A percentile compares a stretch with the other conserved stretches of the same genome.
These are phyloP conservation scores for Epichloe hybrida DNA, from an alignment of 2,329 filamentous ascomycete genomes.

Conservation along the genomic window DNA sequence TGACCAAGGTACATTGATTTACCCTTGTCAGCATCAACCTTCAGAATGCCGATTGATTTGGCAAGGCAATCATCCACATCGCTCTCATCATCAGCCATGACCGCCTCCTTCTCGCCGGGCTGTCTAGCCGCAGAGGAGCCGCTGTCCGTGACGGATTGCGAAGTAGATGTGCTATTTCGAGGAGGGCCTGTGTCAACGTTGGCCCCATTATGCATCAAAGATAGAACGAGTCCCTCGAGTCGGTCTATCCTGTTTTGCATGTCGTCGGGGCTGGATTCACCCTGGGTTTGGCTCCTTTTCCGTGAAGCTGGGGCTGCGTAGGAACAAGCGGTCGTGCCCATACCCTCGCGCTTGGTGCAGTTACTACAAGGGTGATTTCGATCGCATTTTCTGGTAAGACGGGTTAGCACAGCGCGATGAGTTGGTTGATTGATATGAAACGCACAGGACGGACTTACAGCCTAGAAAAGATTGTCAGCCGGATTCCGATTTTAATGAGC, in stretches of 20 bases:
- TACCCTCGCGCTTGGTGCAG: constrained; percentile 80
- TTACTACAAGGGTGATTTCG: constrained; percentile 85
- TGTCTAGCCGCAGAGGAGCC: constrained; percentile 30
- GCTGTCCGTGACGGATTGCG: constrained; percentile 28
- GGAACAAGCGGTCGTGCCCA: constrained; percentile 66
- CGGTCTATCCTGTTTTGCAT: constrained; percentile 98
- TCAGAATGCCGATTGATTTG: constrained; percentile 67
- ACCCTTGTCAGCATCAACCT: constrained; percentile 63
- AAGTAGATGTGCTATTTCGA: constrained; percentile 19
- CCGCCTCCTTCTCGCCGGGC: constrained; percentile 42
- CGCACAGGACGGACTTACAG: constrained; percentile 14
- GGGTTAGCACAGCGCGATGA: neutral
- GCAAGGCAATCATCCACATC: constrained; percentile 57
- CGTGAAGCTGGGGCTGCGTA: constrained; percentile 61
- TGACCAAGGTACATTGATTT: constrained; percentile 74
- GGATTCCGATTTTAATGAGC: no score
- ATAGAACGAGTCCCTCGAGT: constrained; percentile 81
- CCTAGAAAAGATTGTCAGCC: constrained; percentile 18
- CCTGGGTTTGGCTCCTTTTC: constrained; percentile 60
- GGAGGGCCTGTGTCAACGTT: constrained; percentile 29
- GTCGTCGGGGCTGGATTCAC: constrained; percentile 61
- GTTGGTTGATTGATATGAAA: neutral
- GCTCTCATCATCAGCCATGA: constrained; percentile 45
- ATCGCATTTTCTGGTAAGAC: constrained; percentile 68
- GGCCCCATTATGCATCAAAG: constrained; percentile 79